Base-by-base conservation (phyloP, 202 grass and related monocot genomes). In the Carex sylvatica region DNA sequence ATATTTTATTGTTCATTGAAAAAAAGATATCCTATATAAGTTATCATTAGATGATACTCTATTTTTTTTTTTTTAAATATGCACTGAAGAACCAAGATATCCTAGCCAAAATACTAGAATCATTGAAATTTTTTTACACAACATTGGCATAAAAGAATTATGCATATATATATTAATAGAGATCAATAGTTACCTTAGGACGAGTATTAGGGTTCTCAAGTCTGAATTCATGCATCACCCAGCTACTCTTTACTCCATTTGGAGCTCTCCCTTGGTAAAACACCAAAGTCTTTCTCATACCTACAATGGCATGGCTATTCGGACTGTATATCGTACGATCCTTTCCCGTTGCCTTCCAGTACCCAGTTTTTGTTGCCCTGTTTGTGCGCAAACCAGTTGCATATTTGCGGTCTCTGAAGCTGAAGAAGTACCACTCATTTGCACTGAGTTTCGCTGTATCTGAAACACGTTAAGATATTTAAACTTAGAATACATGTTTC, bases 361-460 rank as follows among this genome's bases (percentile, higher is more conserved):
- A 97, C 19, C 93, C 93, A 8, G 94, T 91, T 79, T 85, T 93
- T 31, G 94, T 97, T 24, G 94, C 94, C 10, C 94, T 87, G 81
- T 97, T 97, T 5, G 94, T 91, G 59, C 94, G 94, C 16, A 87
- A 88, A 11, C 94, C 94, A 15, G 94, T 97, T 61, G 94, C 80
- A 78, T 97, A 97, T 81, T 97, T 97, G 74, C 91, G 94, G 60
- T 97, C 94, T 30, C 94, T 88, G 76, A 97, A 97, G 91, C 87
- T 97, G 91, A 97, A 97, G 89, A 97, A 97, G 65, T 97, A 97
- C 94, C 94, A 97, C 88, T 97, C 94, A 51, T 93, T 89, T 22
- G 91, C 89, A 81, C 84, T 93, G 58, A 97, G 88, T 83, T 87
- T 97, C 2, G 94, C 94, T 20, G 88, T 90, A 4, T 97, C 94